Percentiles rank a stretch among this genome's conserved stretches.
These are phyloP conservation scores for Boletus reticulatus DNA, from an alignment of 768 basidiomycete genomes.

Conservation along the genomic window DNA sequence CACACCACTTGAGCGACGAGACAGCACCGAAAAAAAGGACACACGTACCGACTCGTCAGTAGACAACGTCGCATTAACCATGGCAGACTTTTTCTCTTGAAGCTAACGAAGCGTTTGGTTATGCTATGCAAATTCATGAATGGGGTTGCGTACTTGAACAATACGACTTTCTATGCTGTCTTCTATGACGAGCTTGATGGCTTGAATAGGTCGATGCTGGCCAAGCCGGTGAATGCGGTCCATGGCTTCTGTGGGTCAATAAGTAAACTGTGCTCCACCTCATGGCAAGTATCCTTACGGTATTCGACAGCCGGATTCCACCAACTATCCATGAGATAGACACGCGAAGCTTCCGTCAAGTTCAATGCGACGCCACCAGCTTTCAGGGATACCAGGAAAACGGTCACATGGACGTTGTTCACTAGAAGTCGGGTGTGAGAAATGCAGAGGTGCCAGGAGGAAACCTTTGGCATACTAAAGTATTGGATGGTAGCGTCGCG, in stretches of 20 bases:
- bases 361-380: slow-evolving; percentile 94
- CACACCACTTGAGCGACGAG: slow-evolving; percentile 9
- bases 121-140: not conserved
- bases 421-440: slow-evolving; percentile 43
- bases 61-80: slow-evolving; percentile 87
- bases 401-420: slow-evolving; percentile 90
- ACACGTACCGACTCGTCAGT: slow-evolving; percentile 74
- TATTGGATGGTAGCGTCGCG: slow-evolving; percentile 93
- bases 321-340: slow-evolving; percentile 97
- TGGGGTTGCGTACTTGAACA: slow-evolving; percentile 57
- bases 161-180: slow-evolving; percentile 97
- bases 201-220: slow-evolving; percentile 90
- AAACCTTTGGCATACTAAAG: slow-evolving; percentile 60
- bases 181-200: slow-evolving; percentile 92
- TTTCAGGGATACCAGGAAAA: slow-evolving; percentile 96
- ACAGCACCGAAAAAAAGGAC: not conserved
- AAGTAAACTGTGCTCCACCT: not conserved
- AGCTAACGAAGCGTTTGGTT: slow-evolving; percentile 41
- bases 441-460: not conserved
- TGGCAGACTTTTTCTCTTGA: slow-evolving; percentile 97
- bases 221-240: slow-evolving; percentile 95
- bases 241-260: slow-evolving; percentile 73
- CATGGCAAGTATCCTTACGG: slow-evolving; percentile 47
- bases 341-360: slow-evolving; percentile 86
- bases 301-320: slow-evolving; percentile 98